Evolutionary conservation across 1,284 basidiomycete genomes (phyloP).

Genomic region (Sutorius eximius): DNA sequence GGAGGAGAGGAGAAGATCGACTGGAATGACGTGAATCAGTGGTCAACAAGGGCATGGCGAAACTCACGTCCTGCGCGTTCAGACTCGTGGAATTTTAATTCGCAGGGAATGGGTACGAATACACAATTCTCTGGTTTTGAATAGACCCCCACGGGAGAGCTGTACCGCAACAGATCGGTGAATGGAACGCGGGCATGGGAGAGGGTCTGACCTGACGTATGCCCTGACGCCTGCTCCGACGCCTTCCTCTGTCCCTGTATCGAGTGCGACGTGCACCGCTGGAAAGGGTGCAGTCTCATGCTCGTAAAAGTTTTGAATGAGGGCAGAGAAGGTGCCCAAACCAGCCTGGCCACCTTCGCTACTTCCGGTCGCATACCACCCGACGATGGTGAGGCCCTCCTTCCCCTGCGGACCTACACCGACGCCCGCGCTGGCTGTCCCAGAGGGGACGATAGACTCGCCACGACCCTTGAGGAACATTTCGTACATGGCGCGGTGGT

Average conservation of each 20-base stretch:
- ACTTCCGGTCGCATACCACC: slow-evolving; percentile 65
- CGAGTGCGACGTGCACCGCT: slow-evolving; percentile 91
- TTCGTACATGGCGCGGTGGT: slow-evolving; percentile 92
- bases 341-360: slow-evolving; percentile 48
- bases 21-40: slow-evolving; percentile 39
- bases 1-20: slow-evolving; percentile 71
- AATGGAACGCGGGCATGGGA: background rate
- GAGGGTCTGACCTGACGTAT: slow-evolving; percentile 70
- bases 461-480: slow-evolving; percentile 83
- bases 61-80: slow-evolving; percentile 84
- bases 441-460: slow-evolving; percentile 39
- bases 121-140: slow-evolving; percentile 91
- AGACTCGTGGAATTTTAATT: slow-evolving; percentile 77
- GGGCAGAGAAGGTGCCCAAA: slow-evolving; percentile 93
- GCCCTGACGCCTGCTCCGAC: slow-evolving; percentile 83
- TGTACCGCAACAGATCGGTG: slow-evolving; percentile 33
- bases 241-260: slow-evolving; percentile 77
- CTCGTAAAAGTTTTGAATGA: slow-evolving; percentile 98
- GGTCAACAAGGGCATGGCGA: background rate
- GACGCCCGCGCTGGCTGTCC: slow-evolving; percentile 13
- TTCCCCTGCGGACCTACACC: slow-evolving; percentile 24
- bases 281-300: slow-evolving; percentile 88
- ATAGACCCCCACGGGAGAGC: slow-evolving; percentile 80
- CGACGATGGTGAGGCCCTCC: slow-evolving; percentile 74
- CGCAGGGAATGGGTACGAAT: slow-evolving; percentile 85